These are phyloP conservation scores for Alopecurus myosuroides DNA, from an alignment of 176 grass and related monocot genomes.

Conservation along the genomic window DNA sequence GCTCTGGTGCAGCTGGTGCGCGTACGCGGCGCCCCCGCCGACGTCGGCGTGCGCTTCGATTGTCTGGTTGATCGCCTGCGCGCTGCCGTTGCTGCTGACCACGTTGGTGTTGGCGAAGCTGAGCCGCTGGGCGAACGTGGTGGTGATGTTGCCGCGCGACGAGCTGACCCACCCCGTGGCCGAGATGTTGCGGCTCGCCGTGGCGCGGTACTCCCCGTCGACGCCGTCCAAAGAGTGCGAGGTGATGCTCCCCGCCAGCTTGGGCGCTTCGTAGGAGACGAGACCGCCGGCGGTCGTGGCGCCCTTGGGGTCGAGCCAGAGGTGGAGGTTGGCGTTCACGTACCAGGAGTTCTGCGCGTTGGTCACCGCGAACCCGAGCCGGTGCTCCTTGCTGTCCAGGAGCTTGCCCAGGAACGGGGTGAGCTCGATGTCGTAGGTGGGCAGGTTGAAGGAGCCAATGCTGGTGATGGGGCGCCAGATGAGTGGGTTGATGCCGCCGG, in stretches of 20 bases:
- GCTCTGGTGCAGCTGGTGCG: conserved; percentile 44
- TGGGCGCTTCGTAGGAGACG: conserved; percentile 50
- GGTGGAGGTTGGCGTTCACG: conserved; percentile 87
- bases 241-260: conserved; percentile 26
- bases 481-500: conserved; percentile 81
- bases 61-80: conserved; percentile 77
- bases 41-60: conserved; percentile 40
- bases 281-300: conserved; percentile 39
- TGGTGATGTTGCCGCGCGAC: conserved; percentile 83
- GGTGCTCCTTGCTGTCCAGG: conserved; percentile 53
- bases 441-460: conserved; percentile 90
- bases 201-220: conserved; percentile 45
- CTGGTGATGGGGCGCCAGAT: conserved; percentile 93
- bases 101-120: conserved; percentile 63
- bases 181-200: conserved; percentile 58
- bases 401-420: conserved; percentile 81
- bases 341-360: conserved; percentile 69
- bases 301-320: conserved; percentile 73
- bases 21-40: conserved; percentile 7
- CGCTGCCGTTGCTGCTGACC: conserved; percentile 34
- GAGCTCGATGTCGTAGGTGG: conserved; percentile 87
- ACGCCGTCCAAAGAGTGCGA: conserved; percentile 56
- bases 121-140: conserved; percentile 62
- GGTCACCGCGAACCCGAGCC: conserved; percentile 77
- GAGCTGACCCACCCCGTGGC: conserved; percentile 70